A percentile compares a stretch with the other conserved stretches of the same genome.
Evolutionary conservation across 148 eudicot species (phyloP).

Genomic region (Chenopodium formosanum): DNA sequence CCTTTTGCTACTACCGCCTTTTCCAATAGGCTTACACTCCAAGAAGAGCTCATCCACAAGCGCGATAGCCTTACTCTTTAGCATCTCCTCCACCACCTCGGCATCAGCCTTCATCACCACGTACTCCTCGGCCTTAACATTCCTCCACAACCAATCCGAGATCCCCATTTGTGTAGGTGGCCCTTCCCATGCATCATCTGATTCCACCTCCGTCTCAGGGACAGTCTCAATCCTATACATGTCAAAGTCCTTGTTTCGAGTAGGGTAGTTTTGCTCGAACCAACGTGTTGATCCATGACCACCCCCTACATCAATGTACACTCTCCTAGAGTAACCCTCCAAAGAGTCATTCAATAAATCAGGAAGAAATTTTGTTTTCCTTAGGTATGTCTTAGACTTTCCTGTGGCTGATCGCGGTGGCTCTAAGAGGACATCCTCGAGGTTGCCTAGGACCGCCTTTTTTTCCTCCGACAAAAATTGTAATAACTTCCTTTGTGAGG

Average conservation of each 20-base stretch:
- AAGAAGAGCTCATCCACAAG: constrained; percentile 61
- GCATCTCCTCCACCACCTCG: constrained; percentile 70
- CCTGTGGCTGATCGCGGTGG: constrained; percentile 50
- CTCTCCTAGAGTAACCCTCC: constrained; percentile 61
- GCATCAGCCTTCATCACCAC: constrained; percentile 72
- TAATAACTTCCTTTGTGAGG: constrained; percentile 28
- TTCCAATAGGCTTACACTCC: constrained; percentile 53
- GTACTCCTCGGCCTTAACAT: constrained; percentile 65
- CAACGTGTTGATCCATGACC: constrained; percentile 43
- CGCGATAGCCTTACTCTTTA: constrained; percentile 44
- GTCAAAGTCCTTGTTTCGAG: constrained; percentile 55
- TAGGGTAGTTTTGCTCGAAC: constrained; percentile 70
- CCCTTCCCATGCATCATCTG: constrained; percentile 38
- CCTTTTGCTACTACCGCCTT: constrained; percentile 47
- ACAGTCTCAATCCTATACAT: constrained; percentile 52
- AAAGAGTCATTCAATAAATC: constrained; percentile 54
- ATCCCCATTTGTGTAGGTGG: constrained; percentile 48
- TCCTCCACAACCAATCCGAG: constrained; percentile 57
- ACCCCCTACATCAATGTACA: constrained; percentile 57
- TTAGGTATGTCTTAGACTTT: constrained; percentile 41
- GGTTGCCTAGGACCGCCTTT: constrained; percentile 45
- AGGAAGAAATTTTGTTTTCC: constrained; percentile 55
- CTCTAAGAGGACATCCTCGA: constrained; percentile 61
- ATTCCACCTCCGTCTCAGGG: constrained; percentile 43
- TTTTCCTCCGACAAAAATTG: constrained; percentile 38